These are phyloP conservation scores for Teratosphaeria gauchensis DNA, from an alignment of 2,329 filamentous ascomycete species.

Conservation along the genomic window DNA sequence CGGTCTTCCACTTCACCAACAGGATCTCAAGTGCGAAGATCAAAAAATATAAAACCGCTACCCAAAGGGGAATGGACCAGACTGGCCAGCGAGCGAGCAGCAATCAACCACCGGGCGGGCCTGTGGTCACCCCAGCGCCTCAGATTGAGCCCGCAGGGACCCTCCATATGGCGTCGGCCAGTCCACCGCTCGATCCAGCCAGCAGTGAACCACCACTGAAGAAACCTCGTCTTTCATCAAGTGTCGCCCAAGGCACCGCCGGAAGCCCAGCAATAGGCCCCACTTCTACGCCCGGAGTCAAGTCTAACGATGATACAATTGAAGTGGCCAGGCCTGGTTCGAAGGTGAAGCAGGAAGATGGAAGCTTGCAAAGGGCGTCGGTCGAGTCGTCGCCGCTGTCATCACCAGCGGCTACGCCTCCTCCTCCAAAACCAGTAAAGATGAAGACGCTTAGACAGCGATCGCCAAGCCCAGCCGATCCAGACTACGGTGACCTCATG, in stretches of 20 bases:
- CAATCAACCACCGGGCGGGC: background rate
- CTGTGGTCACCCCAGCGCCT: slow-evolving; percentile 5
- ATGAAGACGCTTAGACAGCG: background rate
- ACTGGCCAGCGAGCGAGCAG: slow-evolving; percentile 2
- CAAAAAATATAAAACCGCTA: slow-evolving; percentile 18
- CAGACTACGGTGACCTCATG: slow-evolving; percentile 24
- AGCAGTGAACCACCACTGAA: slow-evolving; percentile 12
- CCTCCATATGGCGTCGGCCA: slow-evolving; percentile 1
- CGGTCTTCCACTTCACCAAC: slow-evolving; percentile 21
- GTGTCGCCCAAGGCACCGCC: slow-evolving; percentile 9
- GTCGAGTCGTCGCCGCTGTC: slow-evolving; percentile 17
- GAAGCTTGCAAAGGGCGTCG: slow-evolving; percentile 3
- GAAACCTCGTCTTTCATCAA: slow-evolving; percentile 20
- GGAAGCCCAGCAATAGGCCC: slow-evolving; percentile 4
- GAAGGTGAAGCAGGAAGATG: background rate
- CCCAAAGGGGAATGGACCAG: slow-evolving; percentile 16
- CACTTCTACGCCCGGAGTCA: background rate
- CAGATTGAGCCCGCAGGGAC: slow-evolving; percentile 3
- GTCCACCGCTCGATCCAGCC: background rate
- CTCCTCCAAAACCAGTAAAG: background rate
- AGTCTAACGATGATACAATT: slow-evolving; percentile 9
- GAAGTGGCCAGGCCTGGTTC: slow-evolving; percentile 9
- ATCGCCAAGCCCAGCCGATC: slow-evolving; percentile 9
- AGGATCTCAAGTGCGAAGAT: slow-evolving; percentile 19
- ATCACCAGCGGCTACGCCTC: slow-evolving; percentile 13